Percentiles rank a stretch among this genome's conserved stretches.
Evolutionary conservation across 1,284 basidiomycete species (phyloP).

Genomic region (Athelia sp.): DNA sequence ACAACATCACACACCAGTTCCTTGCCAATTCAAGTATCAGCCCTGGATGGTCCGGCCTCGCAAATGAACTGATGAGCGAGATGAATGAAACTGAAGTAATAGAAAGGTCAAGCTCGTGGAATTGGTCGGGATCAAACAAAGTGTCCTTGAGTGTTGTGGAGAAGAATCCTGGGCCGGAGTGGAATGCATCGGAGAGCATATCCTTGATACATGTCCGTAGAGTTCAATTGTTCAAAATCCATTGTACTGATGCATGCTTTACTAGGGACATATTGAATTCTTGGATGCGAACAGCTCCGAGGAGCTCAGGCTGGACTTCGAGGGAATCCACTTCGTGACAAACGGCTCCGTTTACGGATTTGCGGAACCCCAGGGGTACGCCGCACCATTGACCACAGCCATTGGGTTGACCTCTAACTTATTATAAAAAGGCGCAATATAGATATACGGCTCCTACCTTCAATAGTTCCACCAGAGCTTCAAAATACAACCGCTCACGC

Average conservation of each 20-base stretch:
- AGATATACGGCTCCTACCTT: slow-evolving; percentile 66
- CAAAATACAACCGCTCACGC: slow-evolving; percentile 60
- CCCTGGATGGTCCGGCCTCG: slow-evolving; percentile 45
- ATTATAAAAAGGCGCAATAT: slow-evolving; percentile 39
- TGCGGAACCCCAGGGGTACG: slow-evolving; percentile 63
- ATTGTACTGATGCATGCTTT: slow-evolving; percentile 4
- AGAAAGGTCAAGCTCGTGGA: slow-evolving; percentile 53
- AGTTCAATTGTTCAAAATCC: background rate
- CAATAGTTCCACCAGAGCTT: slow-evolving; percentile 48
- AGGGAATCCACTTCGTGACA: slow-evolving; percentile 73
- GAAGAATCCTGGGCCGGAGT: slow-evolving; percentile 36
- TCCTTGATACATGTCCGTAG: slow-evolving; percentile 59
- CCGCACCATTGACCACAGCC: background rate
- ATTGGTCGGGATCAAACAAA: slow-evolving; percentile 62
- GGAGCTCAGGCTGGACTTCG: slow-evolving; percentile 64
- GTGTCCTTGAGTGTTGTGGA: slow-evolving; percentile 63
- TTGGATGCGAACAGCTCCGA: slow-evolving; percentile 43
- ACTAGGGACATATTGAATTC: slow-evolving; percentile 67
- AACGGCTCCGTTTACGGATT: slow-evolving; percentile 79
- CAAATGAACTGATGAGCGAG: slow-evolving; percentile 39
- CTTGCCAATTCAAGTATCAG: slow-evolving; percentile 25
- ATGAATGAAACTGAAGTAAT: slow-evolving; percentile 46
- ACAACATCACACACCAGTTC: slow-evolving; percentile 55
- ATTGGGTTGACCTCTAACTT: slow-evolving; percentile 3
- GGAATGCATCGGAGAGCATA: slow-evolving; percentile 36